Evolutionary conservation across 1,284 basidiomycete genomes (phyloP), one percentile per base, ranked within the genome.

Genomic region (Calocybe gambosa): DNA sequence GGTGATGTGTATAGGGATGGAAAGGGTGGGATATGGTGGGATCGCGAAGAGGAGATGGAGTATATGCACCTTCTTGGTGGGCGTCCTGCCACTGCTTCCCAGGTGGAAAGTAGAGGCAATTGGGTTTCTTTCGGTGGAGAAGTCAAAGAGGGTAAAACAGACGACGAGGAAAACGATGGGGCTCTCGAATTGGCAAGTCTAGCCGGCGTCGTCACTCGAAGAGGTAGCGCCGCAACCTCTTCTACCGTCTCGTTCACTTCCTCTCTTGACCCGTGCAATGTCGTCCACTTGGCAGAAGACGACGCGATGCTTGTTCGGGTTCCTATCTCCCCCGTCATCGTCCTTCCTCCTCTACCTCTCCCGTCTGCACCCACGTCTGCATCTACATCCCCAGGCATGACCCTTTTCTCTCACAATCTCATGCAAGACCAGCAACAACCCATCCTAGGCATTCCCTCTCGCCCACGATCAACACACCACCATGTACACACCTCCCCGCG

Each of bases 41-140:
- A 87, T 56, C 74, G 72, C 46, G 80, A 83, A 20, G 85, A 87
- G 61, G 74, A 78, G 54, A 69, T 73, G 68, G 84, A 87, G 58
- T 84, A 81, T 55, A 65, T 71, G 12, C 79, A 76, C 47, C 70
- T 87, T 9, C 68, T 85, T 12, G 61, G 53, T 15, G 62, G 56
- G 8, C 51, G 54, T 21, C 41, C 42, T 2, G 52, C 55, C 9
- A 47, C 49, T 26, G 25, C 5, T 26, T n/a, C n/a, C 20, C 46
- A 54, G 8, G 52, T 50, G 7, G 49, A n/a, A 31, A 31, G 5
- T 3, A 31, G 29, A 28, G 45, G 58, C 49, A 62, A 66, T 35
- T 78, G 74, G 75, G 68, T 74, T 31, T 65, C 64, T 9, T 75
- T 78, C 51, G 61, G 58, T 12, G 61, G 45, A 0, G 47, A 53